Base-by-base conservation (phyloP, 192 early-diverging fungal genomes). In the Coemansia nantahalensis region DNA sequence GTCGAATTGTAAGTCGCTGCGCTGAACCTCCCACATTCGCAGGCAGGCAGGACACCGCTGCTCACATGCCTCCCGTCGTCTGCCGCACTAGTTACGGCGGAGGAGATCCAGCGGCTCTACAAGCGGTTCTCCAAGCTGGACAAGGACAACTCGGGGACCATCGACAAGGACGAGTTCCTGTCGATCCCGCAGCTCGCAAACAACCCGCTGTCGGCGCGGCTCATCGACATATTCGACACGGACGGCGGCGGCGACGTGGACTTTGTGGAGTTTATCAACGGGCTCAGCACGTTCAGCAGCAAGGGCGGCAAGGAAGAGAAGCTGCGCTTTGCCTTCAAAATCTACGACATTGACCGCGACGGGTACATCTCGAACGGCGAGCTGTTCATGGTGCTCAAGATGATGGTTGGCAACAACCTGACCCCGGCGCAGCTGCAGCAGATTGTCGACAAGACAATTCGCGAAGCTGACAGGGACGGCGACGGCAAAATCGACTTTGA, bases 391-490 rank as follows among this genome's bases (percentile, higher is more conserved):
- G 97, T 98, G 1, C 81, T 99, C 32, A 97, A 98, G 79, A 99
- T 95, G 93, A 99, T 99, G 97, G 93, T 97, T 11, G 97, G 95
- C 28, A 95, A 88, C 69, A 98, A 98, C 66, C 78, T 99, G 41
- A 90, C 88, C 43, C 93, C 94, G 44, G 82, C 89, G 21, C 97
- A 99, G 79, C 84, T 99, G 13, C 97, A 99, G 64, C 97, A 99
- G 74, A 95, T 99, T 59, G 97, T 99, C 11, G 97, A 99, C 79
- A 99, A 98, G 80, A 97, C 95, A 8, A 97, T 99, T 52, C 90
- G 95, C 81, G 94, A 98, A 60, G 97, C 95, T 22, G 97, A 99
- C 71, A 82, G 82, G 77, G 87, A 97, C 59, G 82, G 81, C 56
- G 97, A 99, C 56, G 95, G 95, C 40, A 91, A 91, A 57, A 91